Evolutionary conservation across 352 stramenopile species (phyloP).

Genomic region (Globisporangium camurandrum): DNA sequence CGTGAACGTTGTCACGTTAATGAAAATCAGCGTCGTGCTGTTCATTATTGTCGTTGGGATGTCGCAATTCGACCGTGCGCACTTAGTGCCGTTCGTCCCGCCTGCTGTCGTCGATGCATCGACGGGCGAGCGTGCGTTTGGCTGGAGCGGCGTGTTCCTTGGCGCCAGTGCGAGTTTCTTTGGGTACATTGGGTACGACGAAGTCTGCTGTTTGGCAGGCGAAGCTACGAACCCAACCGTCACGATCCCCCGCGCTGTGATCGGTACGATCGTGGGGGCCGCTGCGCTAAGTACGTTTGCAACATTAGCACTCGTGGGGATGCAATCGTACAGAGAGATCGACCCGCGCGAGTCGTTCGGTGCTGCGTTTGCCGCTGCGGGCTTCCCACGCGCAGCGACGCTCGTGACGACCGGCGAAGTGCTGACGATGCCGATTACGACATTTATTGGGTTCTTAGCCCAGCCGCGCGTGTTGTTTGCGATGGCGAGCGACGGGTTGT

Average conservation of each 20-base stretch:
- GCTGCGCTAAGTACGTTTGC: conserved; percentile 77
- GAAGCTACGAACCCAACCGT: conserved; percentile 80
- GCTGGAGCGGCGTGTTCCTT: conserved; percentile 76
- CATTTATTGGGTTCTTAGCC: conserved; percentile 92
- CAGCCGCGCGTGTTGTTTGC: conserved; percentile 89
- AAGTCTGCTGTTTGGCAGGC: conserved; percentile 91
- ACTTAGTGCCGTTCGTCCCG: conserved; percentile 85
- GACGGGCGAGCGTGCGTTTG: conserved; percentile 38
- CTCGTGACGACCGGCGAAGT: conserved; percentile 90
- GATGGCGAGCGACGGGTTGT: conserved; percentile 90
- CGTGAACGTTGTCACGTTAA: conserved; percentile 88
- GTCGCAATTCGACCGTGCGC: conserved; percentile 65
- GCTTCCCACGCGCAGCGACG: conserved; percentile 63
- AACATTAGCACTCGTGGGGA: conserved; percentile 89
- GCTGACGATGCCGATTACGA: conserved; percentile 92
- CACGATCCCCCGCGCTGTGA: conserved; percentile 86
- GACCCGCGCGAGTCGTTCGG: conserved; percentile 59
- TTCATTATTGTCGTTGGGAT: conserved; percentile 92
- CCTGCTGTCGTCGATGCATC: conserved; percentile 14
- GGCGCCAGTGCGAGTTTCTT: conserved; percentile 93
- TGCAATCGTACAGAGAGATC: conserved; percentile 86
- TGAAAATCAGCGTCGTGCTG: conserved; percentile 85
- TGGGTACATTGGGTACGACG: conserved; percentile 95
- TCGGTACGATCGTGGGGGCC: conserved; percentile 85
- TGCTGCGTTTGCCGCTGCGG: conserved; percentile 60